Evolutionary conservation across 1,284 basidiomycete species (phyloP), one percentile per base, ranked within the genome.

Genomic region (Trichosporon ovoides): DNA sequence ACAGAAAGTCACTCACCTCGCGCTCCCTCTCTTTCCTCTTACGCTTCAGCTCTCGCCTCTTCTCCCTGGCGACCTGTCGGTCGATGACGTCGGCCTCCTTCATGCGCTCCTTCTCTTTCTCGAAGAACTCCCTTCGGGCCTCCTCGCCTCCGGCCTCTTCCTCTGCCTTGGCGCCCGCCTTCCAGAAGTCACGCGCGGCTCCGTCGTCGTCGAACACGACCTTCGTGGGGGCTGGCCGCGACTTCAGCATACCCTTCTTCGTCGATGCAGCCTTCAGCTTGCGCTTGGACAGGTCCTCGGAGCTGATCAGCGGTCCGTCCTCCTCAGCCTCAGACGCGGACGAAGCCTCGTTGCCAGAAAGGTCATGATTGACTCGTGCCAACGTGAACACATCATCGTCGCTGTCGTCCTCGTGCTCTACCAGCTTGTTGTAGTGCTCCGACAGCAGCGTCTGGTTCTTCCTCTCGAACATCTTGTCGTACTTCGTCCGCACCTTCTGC

Each of bases 391-490:
- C 95, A 60, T 96, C 94, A 14, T 82, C 84, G 31, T 70, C 81
- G 1, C 71, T 76, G 52, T 81, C 83, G 28, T 72, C 79, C 46
- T 76, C 73, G 58, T 87, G 87, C 59, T 91, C 88, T 56, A 98
- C 81, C 52, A 98, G 85, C 69, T 91, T 92, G 58, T 81, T 83
- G 78, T 97, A 98, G 75, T 97, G 94, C 63, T 87, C 84, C 0
- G 92, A 93, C 18, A 98, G 83, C 54, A 98, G 88, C 65, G 86
- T 88, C 76, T 97, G 94, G 75, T 98, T 98, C 77, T 91, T 94
- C 59, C 95, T 86, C 71, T 90, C 89, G 72, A 98, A 98, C 91
- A 98, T 97, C 54, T 92, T 85, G 76, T 98, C 96, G 75, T 98
- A 97, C 79, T 96, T 98, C 5, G 96, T 98, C 57, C 90, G 84